Percentiles rank a stretch among this genome's conserved stretches.
Conservation (phyloP, 306 rosid genomes). For the Acacia crassicarpa region DNA sequence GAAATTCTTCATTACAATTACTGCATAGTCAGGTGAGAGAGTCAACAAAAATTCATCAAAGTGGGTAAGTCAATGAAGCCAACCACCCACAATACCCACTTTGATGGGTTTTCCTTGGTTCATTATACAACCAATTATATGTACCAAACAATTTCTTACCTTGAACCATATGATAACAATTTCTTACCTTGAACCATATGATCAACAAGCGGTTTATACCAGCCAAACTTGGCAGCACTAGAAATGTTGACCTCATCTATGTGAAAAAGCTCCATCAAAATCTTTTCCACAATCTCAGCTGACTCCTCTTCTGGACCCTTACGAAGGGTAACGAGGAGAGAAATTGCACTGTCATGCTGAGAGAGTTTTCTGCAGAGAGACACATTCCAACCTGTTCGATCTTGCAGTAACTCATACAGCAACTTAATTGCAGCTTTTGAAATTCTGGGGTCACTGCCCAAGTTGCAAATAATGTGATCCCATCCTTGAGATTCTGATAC, state of each 20-base stretch:
- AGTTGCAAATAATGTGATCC: slow-evolving; percentile 63
- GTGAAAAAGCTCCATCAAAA: slow-evolving; percentile 62
- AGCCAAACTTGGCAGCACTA: slow-evolving; percentile 66
- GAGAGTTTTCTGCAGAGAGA: slow-evolving; percentile 64
- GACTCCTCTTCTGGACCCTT: slow-evolving; percentile 50
- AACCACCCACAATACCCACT: background rate
- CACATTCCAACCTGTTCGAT: slow-evolving; percentile 66
- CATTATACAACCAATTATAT: background rate
- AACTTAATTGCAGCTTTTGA: slow-evolving; percentile 67
- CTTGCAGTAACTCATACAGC: slow-evolving; percentile 65
- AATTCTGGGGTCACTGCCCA: slow-evolving; percentile 54
- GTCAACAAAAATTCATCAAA: background rate
- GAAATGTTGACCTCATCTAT: slow-evolving; percentile 56
- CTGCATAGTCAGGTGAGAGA: background rate
- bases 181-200: slow-evolving; percentile 58
- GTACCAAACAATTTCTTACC: slow-evolving; percentile 38
- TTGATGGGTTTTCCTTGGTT: background rate
- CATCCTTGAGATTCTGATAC: slow-evolving; percentile 61
- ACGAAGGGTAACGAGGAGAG: slow-evolving; percentile 56
- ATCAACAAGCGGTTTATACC: slow-evolving; percentile 74
- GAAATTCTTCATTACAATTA: background rate
- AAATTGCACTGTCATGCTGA: slow-evolving; percentile 48
- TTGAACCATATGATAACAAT: slow-evolving; percentile 50
- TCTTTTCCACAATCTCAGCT: slow-evolving; percentile 62
- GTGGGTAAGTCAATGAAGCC: background rate